Evolutionary conservation across 306 rosid genomes (phyloP).

Genomic region (Quercus suber): DNA sequence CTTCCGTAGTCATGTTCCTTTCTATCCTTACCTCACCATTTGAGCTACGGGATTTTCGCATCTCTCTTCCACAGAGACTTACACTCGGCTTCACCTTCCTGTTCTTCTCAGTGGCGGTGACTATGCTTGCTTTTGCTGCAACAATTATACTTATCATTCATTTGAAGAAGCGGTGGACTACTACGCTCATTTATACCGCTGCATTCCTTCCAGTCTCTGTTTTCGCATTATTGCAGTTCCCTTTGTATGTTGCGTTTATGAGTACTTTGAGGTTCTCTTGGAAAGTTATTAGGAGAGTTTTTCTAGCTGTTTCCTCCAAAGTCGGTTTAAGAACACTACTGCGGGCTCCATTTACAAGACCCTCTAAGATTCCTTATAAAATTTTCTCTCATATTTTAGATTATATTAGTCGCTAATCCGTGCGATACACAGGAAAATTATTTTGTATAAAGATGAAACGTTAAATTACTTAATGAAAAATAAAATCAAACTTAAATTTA

Average conservation of each 20-base stretch:
- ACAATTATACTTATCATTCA: constrained; percentile 17
- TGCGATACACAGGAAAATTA: too few species aligned
- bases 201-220: constrained; percentile 29
- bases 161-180: constrained; percentile 10
- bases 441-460: too few species aligned
- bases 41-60: constrained; percentile 18
- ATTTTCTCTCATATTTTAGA: too few species aligned
- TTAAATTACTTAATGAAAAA: too few species aligned
- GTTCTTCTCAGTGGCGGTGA: constrained; percentile 22
- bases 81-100: constrained; percentile 22
- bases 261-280: background rate
- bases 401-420: too few species aligned
- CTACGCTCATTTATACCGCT: constrained; percentile 10
- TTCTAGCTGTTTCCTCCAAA: too few species aligned
- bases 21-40: constrained; percentile 30
- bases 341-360: too few species aligned
- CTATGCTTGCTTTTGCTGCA: constrained; percentile 35
- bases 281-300: background rate
- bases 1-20: constrained; percentile 44
- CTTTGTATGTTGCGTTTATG: constrained; percentile 3
- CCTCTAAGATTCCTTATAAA: too few species aligned
- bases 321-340: too few species aligned
- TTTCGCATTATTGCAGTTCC: constrained; percentile 25
- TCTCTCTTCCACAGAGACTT: constrained; percentile 27
- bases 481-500: too few species aligned